Evolutionary conservation across 768 basidiomycete genomes (phyloP).

Genomic region (Mycena alexandri): DNA sequence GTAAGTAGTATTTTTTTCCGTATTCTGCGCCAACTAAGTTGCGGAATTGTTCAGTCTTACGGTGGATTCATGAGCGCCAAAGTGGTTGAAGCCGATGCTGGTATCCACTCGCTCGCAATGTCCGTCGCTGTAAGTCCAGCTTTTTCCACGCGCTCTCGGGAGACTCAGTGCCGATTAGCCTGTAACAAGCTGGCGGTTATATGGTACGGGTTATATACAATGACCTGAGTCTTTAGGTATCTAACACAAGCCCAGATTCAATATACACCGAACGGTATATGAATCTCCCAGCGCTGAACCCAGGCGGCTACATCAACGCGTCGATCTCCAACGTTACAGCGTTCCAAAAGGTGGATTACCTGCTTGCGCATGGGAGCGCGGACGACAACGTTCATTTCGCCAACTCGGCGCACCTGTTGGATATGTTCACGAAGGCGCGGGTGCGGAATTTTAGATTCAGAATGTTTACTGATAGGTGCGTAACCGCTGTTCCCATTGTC

Average conservation of each 20-base stretch:
- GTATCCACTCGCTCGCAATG: constrained; percentile 92
- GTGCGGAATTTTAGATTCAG: constrained; percentile 87
- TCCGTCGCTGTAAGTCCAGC: constrained; percentile 80
- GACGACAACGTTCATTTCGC: constrained; percentile 98
- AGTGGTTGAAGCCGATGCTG: constrained; percentile 90
- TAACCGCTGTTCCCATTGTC: constrained; percentile 36
- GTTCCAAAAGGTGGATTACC: constrained; percentile 83
- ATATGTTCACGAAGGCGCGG: constrained; percentile 87
- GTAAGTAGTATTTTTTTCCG: constrained; percentile 58
- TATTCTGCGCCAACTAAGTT: constrained; percentile 19
- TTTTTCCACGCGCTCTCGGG: constrained; percentile 9
- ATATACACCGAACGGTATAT: constrained; percentile 99
- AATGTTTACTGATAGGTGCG: constrained; percentile 97
- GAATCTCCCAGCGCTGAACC: constrained; percentile 84
- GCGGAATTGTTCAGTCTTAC: constrained; percentile 72
- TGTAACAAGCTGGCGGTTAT: constrained; percentile 88
- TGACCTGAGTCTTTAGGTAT: constrained; percentile 2
- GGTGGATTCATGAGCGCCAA: constrained; percentile 98
- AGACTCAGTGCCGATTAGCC: constrained; percentile 61
- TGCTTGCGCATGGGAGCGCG: constrained; percentile 93
- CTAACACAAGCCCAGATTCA: constrained; percentile 67
- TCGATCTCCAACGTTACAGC: constrained; percentile 91
- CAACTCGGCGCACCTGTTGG: constrained; percentile 91
- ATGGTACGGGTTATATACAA: constrained; percentile 62
- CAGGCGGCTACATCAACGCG: constrained; percentile 89